Evolutionary conservation across 768 basidiomycete genomes (phyloP).

Genomic region (Xerocomellus intermedius): DNA sequence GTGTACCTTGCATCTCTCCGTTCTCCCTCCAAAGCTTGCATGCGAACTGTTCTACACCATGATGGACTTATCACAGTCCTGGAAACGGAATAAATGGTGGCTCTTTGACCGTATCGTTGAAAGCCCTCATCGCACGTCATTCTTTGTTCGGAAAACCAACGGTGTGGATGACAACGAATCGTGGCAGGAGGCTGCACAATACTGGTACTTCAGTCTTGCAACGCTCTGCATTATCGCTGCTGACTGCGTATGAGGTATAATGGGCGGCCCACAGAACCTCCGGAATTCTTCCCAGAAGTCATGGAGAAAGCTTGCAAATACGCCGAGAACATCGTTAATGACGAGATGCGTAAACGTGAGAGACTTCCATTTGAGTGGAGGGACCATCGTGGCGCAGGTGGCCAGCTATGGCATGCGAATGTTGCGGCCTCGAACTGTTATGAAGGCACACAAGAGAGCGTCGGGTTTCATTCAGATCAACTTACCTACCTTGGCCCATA

Average conservation of each 20-base stretch:
- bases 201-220: constrained; percentile 48
- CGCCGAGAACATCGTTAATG: constrained; percentile 68
- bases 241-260: constrained; percentile 62
- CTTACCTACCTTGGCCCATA: constrained; percentile 80
- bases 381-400: constrained; percentile 25
- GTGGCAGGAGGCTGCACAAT: constrained; percentile 74
- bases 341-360: constrained; percentile 59
- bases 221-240: neutral
- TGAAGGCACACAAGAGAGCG: constrained; percentile 75
- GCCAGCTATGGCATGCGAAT: constrained; percentile 67
- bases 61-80: constrained; percentile 56
- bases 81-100: constrained; percentile 83
- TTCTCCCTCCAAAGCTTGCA: constrained; percentile 74
- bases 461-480: constrained; percentile 82
- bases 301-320: constrained; percentile 81
- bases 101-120: constrained; percentile 79
- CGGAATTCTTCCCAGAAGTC: constrained; percentile 53
- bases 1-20: constrained; percentile 67
- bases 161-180: constrained; percentile 43
- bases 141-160: constrained; percentile 59
- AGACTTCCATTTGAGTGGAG: constrained; percentile 71
- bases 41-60: constrained; percentile 73
- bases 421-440: constrained; percentile 87
- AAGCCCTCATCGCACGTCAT: constrained; percentile 80
- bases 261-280: constrained; percentile 58